phyloP scores from a whole-genome alignment of 106 monocot species.

The Allium sativum region DNA sequence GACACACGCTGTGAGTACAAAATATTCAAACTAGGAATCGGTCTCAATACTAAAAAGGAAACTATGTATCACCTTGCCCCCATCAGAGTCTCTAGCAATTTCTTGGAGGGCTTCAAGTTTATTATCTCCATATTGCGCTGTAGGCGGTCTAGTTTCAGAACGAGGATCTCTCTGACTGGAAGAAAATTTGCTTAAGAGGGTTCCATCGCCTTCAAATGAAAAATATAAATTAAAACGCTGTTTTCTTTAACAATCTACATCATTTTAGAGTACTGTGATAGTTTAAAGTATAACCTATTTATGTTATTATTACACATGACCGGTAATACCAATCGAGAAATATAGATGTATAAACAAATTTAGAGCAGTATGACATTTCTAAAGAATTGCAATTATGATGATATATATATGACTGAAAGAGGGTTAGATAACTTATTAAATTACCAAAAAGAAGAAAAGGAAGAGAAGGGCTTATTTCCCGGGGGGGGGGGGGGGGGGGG shows the following conservation, averaged over 20 bases:
- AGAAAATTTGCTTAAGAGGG: slow-evolving; percentile 14
- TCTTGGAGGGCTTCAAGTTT: slow-evolving; percentile 47
- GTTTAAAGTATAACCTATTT: neutral
- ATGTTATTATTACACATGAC: too few species aligned
- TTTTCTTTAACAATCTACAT: neutral
- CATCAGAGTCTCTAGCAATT: slow-evolving; percentile 70
- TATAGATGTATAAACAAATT: too few species aligned
- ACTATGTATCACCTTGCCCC: slow-evolving; percentile 45
- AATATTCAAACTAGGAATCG: too few species aligned
- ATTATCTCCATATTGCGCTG: slow-evolving; percentile 32
- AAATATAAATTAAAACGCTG: neutral
- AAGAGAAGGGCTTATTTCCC: too few species aligned
- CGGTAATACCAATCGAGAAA: too few species aligned
- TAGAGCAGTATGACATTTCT: too few species aligned
- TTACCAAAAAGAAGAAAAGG: too few species aligned
- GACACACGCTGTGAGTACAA: too few species aligned
- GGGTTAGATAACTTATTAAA: too few species aligned
- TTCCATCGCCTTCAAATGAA: slow-evolving; percentile 45
- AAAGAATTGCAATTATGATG: too few species aligned
- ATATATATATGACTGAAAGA: too few species aligned
- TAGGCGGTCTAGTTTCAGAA: slow-evolving; percentile 17
- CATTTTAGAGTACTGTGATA: neutral
- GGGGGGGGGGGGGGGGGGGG: too few species aligned
- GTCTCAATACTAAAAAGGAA: neutral
- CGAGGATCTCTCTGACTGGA: slow-evolving; percentile 25